Conservation (phyloP, 106 monocot species). For the Chionographis japonica region DNA sequence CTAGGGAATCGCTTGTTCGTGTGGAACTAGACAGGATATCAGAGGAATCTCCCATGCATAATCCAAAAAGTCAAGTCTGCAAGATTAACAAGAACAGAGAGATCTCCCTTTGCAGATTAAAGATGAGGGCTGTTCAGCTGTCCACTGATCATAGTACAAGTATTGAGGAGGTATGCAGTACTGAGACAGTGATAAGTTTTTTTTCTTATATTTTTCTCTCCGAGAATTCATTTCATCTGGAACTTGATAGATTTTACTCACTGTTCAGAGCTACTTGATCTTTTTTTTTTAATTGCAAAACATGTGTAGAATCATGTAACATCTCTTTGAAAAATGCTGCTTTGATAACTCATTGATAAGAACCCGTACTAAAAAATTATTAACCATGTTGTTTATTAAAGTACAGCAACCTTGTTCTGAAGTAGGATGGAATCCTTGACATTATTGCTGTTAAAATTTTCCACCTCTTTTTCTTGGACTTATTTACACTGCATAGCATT, state of each 20-base stretch:
- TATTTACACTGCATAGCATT: no score
- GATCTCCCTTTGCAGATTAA: slow-evolving; percentile 66
- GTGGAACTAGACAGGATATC: slow-evolving; percentile 92
- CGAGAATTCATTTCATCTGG: neutral
- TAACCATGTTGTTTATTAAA: no score
- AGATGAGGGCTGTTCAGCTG: slow-evolving; percentile 75
- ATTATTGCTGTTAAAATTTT: no score
- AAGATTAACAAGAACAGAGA: slow-evolving; percentile 62
- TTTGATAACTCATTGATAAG: no score
- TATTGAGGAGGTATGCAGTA: slow-evolving; percentile 66
- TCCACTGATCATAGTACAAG: slow-evolving; percentile 83
- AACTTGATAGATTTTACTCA: neutral
- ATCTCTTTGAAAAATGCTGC: no score
- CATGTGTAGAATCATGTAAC: no score
- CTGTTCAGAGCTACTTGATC: no score
- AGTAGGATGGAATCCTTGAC: no score
- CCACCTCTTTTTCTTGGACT: no score
- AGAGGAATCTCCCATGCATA: slow-evolving; percentile 88
- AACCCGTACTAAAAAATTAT: no score
- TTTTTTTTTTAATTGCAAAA: no score
- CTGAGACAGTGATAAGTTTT: neutral
- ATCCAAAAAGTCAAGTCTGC: slow-evolving; percentile 44
- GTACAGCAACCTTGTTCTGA: no score
- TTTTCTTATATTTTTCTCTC: neutral
- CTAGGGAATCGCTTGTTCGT: slow-evolving; percentile 72